phyloP scores from a whole-genome alignment of 257 asterid species.

The Fraxinus excelsior region DNA sequence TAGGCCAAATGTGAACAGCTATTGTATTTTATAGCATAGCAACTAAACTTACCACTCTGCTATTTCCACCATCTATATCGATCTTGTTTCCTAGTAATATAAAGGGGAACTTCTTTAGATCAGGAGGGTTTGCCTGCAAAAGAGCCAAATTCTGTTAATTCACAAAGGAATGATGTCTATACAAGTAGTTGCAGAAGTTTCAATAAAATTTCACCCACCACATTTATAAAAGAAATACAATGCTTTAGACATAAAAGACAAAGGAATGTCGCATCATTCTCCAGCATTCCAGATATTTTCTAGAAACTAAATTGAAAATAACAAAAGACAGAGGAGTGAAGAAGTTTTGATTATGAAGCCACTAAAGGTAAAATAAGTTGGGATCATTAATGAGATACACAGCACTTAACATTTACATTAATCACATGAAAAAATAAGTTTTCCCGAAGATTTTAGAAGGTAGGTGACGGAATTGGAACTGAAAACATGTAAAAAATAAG shows the following conservation, averaged over 20 bases:
- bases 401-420: background rate
- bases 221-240: background rate
- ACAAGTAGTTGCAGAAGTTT: conserved; percentile 4
- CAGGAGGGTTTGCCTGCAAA: conserved; percentile 93
- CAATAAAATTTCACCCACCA: background rate
- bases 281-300: background rate
- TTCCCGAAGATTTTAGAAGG: too few species aligned
- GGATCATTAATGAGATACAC: background rate
- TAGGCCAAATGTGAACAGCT: conserved; percentile 14
- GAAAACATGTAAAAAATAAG: too few species aligned
- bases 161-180: background rate
- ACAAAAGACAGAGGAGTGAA: background rate
- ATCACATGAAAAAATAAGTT: background rate
- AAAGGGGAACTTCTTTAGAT: conserved; percentile 89
- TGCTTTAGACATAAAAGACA: background rate
- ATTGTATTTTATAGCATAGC: background rate
- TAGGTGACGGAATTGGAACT: too few species aligned
- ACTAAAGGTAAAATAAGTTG: too few species aligned
- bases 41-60: conserved; percentile 81
- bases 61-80: conserved; percentile 97
- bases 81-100: conserved; percentile 94
- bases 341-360: background rate
- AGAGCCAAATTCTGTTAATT: conserved; percentile 30
- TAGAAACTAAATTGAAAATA: background rate
- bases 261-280: background rate